Evolutionary conservation across 2,329 filamentous ascomycete genomes (phyloP), one percentile per base, ranked within the genome.

Genomic region (Dryadomyces quercivorus): DNA sequence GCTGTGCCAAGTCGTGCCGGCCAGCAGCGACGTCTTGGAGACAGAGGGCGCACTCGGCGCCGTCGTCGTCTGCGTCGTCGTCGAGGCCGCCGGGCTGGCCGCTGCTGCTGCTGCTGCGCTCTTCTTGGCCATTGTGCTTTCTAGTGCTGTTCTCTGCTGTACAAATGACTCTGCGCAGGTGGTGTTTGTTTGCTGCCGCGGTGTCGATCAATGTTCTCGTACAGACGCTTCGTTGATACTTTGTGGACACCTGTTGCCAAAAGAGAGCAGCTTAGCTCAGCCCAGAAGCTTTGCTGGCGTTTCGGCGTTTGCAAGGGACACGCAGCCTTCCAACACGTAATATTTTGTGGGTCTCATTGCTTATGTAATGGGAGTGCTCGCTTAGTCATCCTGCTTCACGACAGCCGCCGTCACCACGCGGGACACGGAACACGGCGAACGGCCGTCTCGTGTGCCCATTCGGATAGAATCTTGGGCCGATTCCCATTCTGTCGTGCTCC

Each of bases 1-100:
- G 63, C 84, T 75, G 64, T 75, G 66, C 70, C 50, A 45, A 4
- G 42, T 44, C 20, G 38, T 40, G 31, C 26, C 50, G n/a, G 50
- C 42, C 22, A 21, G 18, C 42, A 26, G 44, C 2, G 52, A 38
- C 15, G 48, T 16, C n/a, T 22, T 7, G 3, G 53, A 21, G 2
- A 50, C 22, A 3, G n/a, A 34, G 22, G 44, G 15, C 16, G 46
- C 10, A 2, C 45, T 3, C 3, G 40, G 2, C 18, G 51, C 1
- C 15, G 42, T n/a, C 22, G 47, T 18, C 40, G 31, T 15, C 13
- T 31, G 7, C 10, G 50, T 21, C 13, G 56, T 34, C 31, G 53
- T 16, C 26, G 53, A 22, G 18, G 54, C 5, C 10, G 46, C 42
- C 26, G 53, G 20, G 50, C 44, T 8, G 20, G 49, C 40, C 36